A percentile compares a stretch with the other conserved stretches of the same genome.
phyloP scores from a whole-genome alignment of 805 yeast genomes.

The Candida awuae region DNA sequence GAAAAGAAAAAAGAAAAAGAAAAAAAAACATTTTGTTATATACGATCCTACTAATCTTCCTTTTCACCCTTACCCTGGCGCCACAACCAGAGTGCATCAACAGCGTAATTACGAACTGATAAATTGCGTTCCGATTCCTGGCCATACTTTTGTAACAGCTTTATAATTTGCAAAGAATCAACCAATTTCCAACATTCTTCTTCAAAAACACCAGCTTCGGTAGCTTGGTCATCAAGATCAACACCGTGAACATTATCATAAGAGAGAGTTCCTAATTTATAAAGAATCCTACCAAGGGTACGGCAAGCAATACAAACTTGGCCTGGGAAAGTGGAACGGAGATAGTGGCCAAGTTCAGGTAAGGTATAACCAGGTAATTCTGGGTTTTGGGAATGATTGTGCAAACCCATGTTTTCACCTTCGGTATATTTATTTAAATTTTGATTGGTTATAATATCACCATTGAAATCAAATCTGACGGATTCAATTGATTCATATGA shows the following conservation, averaged over 20 bases:
- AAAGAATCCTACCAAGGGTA: slow-evolving; percentile 79
- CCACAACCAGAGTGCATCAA: slow-evolving; percentile 91
- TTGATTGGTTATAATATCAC: slow-evolving; percentile 50
- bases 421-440: slow-evolving; percentile 15
- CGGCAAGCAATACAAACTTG: slow-evolving; percentile 85
- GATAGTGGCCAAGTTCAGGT: slow-evolving; percentile 67
- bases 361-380: slow-evolving; percentile 88
- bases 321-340: slow-evolving; percentile 72
- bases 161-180: slow-evolving; percentile 52
- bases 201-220: slow-evolving; percentile 37
- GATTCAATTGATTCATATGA: slow-evolving; percentile 52
- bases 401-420: slow-evolving; percentile 52
- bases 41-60: too few species aligned
- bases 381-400: slow-evolving; percentile 87
- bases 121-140: slow-evolving; percentile 55
- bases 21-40: slow-evolving; percentile 15
- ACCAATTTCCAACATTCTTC: slow-evolving; percentile 64
- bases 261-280: slow-evolving; percentile 55
- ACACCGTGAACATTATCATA: slow-evolving; percentile 31
- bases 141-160: slow-evolving; percentile 57
- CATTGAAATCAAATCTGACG: slow-evolving; percentile 82
- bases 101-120: slow-evolving; percentile 73
- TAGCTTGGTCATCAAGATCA: slow-evolving; percentile 19
- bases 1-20: too few species aligned
- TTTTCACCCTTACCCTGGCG: slow-evolving; percentile 42